Evolutionary conservation across 441 rosid species (phyloP).

Genomic region (Croton laevigatus): DNA sequence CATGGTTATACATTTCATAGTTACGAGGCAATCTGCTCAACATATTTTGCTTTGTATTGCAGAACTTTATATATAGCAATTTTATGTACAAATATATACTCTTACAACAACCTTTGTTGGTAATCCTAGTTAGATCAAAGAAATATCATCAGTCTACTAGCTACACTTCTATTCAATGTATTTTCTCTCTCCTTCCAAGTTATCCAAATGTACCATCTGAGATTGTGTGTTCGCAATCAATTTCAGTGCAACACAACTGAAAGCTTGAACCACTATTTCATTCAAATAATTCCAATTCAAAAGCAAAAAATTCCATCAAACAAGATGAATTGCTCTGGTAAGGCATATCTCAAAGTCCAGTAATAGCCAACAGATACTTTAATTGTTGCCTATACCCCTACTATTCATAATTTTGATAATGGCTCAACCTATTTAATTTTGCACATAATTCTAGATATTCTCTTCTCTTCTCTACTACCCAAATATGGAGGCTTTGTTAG

Average conservation of each 20-base stretch:
- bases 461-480: neutral
- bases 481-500: no score
- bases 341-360: neutral
- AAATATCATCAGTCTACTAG: neutral
- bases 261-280: neutral
- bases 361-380: neutral
- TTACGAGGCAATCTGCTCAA: neutral
- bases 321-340: neutral
- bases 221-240: neutral
- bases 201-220: neutral
- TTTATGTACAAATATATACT: neutral
- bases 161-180: neutral
- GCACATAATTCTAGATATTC: neutral
- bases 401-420: neutral
- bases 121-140: neutral
- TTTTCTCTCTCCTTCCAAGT: neutral
- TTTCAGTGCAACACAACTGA: neutral
- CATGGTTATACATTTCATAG: neutral
- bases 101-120: neutral
- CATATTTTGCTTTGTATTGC: neutral
- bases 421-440: neutral
- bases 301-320: no score
- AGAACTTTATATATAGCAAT: neutral
- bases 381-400: neutral
- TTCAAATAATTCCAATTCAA: neutral